Percentiles rank a stretch among this genome's conserved stretches.
Evolutionary conservation across 805 yeast genomes (phyloP).

Genomic region (Metschnikowia santaceciliae): DNA sequence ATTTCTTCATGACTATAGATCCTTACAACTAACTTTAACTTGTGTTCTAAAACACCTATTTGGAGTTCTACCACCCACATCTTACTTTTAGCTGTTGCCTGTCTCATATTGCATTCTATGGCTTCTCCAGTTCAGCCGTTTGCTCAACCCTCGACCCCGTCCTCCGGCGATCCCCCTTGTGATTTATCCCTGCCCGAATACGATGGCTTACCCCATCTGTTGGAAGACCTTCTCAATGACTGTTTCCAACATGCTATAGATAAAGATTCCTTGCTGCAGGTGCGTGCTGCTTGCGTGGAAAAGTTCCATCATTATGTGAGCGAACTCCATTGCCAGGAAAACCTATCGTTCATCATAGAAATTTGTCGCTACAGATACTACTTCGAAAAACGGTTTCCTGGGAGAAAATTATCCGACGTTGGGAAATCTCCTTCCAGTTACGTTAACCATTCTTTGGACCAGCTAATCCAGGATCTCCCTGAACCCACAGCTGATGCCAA

Average conservation of each 20-base stretch:
- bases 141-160: neutral
- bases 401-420: slow-evolving; percentile 5
- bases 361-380: slow-evolving; percentile 44
- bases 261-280: slow-evolving; percentile 13
- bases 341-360: slow-evolving; percentile 41
- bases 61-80: neutral
- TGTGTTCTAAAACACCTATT: neutral
- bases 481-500: slow-evolving; percentile 11
- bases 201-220: slow-evolving; percentile 11
- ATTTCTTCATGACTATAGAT: neutral
- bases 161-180: neutral
- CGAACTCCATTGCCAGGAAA: slow-evolving; percentile 44
- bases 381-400: slow-evolving; percentile 28
- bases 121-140: neutral
- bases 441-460: slow-evolving; percentile 13
- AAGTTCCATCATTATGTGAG: slow-evolving; percentile 32
- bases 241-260: slow-evolving; percentile 26
- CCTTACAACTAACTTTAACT: neutral
- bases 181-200: neutral
- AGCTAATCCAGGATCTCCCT: slow-evolving; percentile 14
- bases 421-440: slow-evolving; percentile 5
- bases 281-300: slow-evolving; percentile 17
- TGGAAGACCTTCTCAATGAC: slow-evolving; percentile 32
- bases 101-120: neutral
- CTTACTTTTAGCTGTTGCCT: neutral